These are phyloP conservation scores for Alopecurus myosuroides DNA, from an alignment of 176 grass and related monocot genomes.

Conservation along the genomic window DNA sequence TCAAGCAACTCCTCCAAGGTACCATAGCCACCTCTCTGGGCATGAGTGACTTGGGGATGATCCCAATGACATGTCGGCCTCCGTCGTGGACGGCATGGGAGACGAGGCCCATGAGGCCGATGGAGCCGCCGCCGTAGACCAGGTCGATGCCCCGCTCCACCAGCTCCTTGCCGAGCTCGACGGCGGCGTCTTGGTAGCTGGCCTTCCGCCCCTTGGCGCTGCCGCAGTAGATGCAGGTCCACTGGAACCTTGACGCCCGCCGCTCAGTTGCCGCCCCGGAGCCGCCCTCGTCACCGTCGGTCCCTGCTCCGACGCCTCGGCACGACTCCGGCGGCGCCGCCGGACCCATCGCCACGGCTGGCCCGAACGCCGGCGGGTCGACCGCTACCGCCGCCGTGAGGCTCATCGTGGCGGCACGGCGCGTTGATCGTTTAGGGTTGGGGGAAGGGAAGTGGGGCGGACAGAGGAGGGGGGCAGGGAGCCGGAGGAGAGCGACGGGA, in stretches of 20 bases:
- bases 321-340: not conserved
- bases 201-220: slow-evolving; percentile 71
- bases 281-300: not conserved
- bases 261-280: not conserved
- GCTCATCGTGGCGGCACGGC: not conserved
- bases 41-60: too few species aligned
- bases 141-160: too few species aligned
- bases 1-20: too few species aligned
- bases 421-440: not conserved
- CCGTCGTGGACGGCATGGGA: too few species aligned
- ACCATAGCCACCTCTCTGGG: too few species aligned
- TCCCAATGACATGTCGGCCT: too few species aligned
- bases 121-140: too few species aligned
- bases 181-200: slow-evolving; percentile 80
- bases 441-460: not conserved
- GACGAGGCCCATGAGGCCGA: too few species aligned
- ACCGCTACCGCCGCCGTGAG: too few species aligned
- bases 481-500: too few species aligned
- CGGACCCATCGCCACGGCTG: not conserved
- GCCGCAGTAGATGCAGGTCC: slow-evolving; percentile 98
- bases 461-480: too few species aligned
- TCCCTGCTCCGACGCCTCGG: not conserved
- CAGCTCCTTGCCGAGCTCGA: slow-evolving; percentile 84
- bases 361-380: not conserved
- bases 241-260: slow-evolving; percentile 50